Evolutionary conservation across 345 rosid species (phyloP).

Genomic region (Heritiera fomes): DNA sequence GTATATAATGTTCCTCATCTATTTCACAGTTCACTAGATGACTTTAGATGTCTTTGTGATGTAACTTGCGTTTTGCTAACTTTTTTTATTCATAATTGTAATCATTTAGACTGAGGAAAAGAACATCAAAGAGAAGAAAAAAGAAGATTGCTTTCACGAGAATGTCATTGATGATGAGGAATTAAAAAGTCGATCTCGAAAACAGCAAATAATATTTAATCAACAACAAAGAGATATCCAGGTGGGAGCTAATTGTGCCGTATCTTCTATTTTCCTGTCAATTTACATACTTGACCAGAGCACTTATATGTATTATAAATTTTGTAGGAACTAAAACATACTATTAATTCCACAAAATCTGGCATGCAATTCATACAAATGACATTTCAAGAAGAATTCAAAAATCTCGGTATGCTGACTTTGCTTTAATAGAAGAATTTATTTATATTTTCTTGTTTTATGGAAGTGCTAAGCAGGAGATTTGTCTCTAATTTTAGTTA

Average conservation of each 20-base stretch:
- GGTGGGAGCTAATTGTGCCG: slow-evolving; percentile 17
- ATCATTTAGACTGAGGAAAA: slow-evolving; percentile 57
- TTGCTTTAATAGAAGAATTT: neutral
- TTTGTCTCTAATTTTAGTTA: slow-evolving; percentile 1
- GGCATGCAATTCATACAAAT: slow-evolving; percentile 82
- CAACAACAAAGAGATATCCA: slow-evolving; percentile 39
- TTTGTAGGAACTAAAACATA: slow-evolving; percentile 62
- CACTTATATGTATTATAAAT: slow-evolving; percentile 1
- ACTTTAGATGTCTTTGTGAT: neutral
- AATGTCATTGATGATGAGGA: slow-evolving; percentile 46
- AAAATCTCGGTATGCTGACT: slow-evolving; percentile 58
- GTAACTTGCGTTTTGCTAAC: neutral
- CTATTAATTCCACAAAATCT: slow-evolving; percentile 63
- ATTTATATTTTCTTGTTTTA: neutral
- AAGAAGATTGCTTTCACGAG: slow-evolving; percentile 44
- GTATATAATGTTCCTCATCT: slow-evolving; percentile 35
- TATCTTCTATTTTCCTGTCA: neutral
- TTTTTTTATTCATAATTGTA: neutral
- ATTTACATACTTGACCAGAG: slow-evolving; percentile 1
- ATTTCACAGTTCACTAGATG: slow-evolving; percentile 4
- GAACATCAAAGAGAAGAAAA: slow-evolving; percentile 40
- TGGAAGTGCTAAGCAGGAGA: neutral
- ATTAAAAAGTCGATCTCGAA: slow-evolving; percentile 41
- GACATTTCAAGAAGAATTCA: slow-evolving; percentile 78
- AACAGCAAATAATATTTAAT: slow-evolving; percentile 58